Conservation (phyloP, 208 protist genomes). For the Crithidia acanthocephali region DNA sequence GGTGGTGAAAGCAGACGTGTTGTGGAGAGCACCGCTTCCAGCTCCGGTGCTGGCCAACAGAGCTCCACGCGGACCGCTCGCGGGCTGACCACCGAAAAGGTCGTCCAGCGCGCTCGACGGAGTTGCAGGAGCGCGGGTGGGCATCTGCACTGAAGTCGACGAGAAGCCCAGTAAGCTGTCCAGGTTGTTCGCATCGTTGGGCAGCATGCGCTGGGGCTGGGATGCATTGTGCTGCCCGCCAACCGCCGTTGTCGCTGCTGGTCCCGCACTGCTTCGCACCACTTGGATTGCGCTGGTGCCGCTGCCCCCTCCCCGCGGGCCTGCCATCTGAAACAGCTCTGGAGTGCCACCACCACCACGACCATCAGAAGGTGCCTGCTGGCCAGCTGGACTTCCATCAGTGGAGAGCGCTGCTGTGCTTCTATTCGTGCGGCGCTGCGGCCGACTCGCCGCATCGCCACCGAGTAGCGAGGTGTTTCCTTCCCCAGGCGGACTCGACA, state of each 20-base stretch:
- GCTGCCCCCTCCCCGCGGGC: neutral
- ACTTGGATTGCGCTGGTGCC: constrained; percentile 1
- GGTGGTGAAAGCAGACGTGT: neutral
- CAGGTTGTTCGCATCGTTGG: neutral
- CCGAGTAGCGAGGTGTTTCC: neutral
- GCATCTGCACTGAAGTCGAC: neutral
- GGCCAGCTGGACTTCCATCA: neutral
- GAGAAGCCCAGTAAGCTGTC: neutral
- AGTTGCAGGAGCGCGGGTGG: neutral
- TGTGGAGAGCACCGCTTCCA: no score
- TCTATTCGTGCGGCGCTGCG: constrained; percentile 8
- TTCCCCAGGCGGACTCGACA: neutral
- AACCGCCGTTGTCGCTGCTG: neutral
- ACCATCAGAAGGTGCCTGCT: no score
- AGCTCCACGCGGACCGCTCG: neutral
- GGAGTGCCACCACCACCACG: neutral
- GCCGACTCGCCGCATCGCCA: constrained; percentile 5
- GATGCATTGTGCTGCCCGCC: neutral
- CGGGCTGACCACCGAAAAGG: constrained; percentile 8
- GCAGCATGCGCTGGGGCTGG: neutral
- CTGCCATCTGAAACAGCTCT: neutral
- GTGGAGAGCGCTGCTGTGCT: neutral
- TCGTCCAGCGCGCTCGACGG: neutral
- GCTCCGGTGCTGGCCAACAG: no score
- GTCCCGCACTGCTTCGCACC: neutral